Percentiles rank a stretch among this genome's conserved stretches.
These are phyloP conservation scores for Ophiostoma australiae DNA, from an alignment of 2,329 filamentous ascomycete genomes.

Conservation along the genomic window DNA sequence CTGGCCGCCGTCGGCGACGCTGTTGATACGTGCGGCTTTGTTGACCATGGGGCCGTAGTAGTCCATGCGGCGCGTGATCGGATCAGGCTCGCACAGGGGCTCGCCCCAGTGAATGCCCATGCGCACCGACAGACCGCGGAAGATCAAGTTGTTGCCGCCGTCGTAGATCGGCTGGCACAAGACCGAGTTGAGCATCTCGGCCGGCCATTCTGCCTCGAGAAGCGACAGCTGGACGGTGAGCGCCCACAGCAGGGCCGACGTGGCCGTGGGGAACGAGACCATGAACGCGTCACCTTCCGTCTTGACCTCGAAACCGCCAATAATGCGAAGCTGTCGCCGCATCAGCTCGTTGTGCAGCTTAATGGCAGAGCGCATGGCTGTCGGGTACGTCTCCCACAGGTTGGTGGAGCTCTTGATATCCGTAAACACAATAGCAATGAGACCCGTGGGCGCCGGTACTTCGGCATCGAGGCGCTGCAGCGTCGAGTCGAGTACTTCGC, in stretches of 20 bases:
- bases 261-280: constrained; percentile 96
- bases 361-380: constrained; percentile 93
- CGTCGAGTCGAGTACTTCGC: constrained; percentile 72
- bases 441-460: constrained; percentile 84
- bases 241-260: constrained; percentile 89
- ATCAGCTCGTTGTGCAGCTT: constrained; percentile 97
- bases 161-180: constrained; percentile 79
- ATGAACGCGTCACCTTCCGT: constrained; percentile 99
- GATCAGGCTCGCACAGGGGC: constrained; percentile 91
- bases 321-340: constrained; percentile 84
- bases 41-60: constrained; percentile 99
- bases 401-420: constrained; percentile 98
- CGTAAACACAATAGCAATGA: constrained; percentile 91
- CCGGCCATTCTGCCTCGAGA: constrained; percentile 86
- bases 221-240: constrained; percentile 89
- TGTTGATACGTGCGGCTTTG: constrained; percentile 87
- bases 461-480: constrained; percentile 82
- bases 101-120: constrained; percentile 98
- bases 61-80: constrained; percentile 96
- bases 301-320: constrained; percentile 98
- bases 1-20: constrained; percentile 91
- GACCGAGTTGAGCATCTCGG: constrained; percentile 81
- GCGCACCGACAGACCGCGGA: constrained; percentile 86
- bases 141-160: constrained; percentile 81
- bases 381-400: constrained; percentile 91